Evolutionary conservation across 108 stramenopile species (phyloP), one percentile per base, ranked within the genome.

Genomic region (Pseudonitzschia multiseries): DNA sequence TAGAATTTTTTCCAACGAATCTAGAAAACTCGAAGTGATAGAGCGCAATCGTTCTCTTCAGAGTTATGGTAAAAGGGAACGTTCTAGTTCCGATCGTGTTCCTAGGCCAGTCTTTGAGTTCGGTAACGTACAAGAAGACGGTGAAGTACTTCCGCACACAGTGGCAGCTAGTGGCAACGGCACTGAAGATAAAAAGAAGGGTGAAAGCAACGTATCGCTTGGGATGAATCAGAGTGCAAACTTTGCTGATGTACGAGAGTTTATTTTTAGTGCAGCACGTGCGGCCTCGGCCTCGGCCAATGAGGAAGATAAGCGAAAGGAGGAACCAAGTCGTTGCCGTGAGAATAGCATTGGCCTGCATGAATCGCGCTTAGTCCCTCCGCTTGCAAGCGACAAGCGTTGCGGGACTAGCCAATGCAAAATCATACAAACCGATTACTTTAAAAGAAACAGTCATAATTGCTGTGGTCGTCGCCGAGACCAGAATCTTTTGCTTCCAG

Each of bases 91-190:
- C 9, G 10, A 26, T 1, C 9, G 54, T 56, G 24, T 56, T 56
- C 10, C 22, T 2, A 56, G 54, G 10, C 54, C 54, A 2, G 20
- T 26, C 26, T 56, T 56, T 24, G 9, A 26, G 22, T 56, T 56
- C 24, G 62, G 62, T 1, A 63, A 21, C 62, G 32, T 41, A n/a
- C 62, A 63, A 14, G 20, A 63, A 36, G 62, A 63, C 33, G 62
- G 62, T 2, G 32, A 63, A 27, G 36, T 63, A 3, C 27, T 63
- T 1, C 62, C 62, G 2, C 62, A 63, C 36, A 18, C 32, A 33
- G 33, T 63, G 15, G 14, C 40, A 40, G 62, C 15, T 26, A 10
- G 54, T 56, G 12, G 9, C 24, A 21, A 26, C 54, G 12, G 2
- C 10, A 26, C 9, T 3, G 54, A 56, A 56, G 22, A 56, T 10